Percentiles rank a stretch among this genome's conserved stretches.
phyloP scores from a whole-genome alignment of 106 monocot species.

The Dendrobium huoshanense region DNA sequence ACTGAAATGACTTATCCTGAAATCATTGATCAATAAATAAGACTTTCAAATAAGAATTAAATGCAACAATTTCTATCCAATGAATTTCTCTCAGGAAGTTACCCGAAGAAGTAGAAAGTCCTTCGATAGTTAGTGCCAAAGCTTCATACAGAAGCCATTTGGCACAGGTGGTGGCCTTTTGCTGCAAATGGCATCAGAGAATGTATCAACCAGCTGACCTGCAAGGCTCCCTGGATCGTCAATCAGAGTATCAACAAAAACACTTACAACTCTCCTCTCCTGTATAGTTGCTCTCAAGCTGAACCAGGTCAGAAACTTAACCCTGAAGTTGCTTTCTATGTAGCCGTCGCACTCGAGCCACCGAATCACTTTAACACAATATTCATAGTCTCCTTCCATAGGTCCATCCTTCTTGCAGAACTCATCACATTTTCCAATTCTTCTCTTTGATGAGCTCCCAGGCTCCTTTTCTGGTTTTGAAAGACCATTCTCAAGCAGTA shows the following conservation, averaged over 20 bases:
- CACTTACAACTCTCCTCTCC: slow-evolving; percentile 74
- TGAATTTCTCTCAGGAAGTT: background rate
- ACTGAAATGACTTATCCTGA: background rate
- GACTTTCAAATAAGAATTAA: slow-evolving; percentile 5
- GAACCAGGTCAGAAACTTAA: slow-evolving; percentile 95
- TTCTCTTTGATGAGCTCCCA: slow-evolving; percentile 42
- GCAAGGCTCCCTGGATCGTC: slow-evolving; percentile 84
- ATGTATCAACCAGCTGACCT: slow-evolving; percentile 78
- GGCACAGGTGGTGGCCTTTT: slow-evolving; percentile 37
- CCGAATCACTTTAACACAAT: slow-evolving; percentile 62
- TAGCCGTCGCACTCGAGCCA: slow-evolving; percentile 59
- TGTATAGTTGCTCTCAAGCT: slow-evolving; percentile 67
- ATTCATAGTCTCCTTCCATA: slow-evolving; percentile 42
- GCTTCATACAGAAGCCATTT: slow-evolving; percentile 67
- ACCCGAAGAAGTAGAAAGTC: background rate
- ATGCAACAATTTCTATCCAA: slow-evolving; percentile 5
- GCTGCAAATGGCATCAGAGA: slow-evolving; percentile 59
- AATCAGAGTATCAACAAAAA: slow-evolving; percentile 64
- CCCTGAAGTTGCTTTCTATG: slow-evolving; percentile 70
- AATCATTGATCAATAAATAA: background rate
- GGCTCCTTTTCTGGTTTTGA: slow-evolving; percentile 19
- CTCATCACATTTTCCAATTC: slow-evolving; percentile 13
- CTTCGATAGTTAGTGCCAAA: slow-evolving; percentile 46
- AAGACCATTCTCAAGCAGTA: background rate
- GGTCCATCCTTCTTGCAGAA: slow-evolving; percentile 16